Base-by-base conservation (phyloP, 2,329 filamentous ascomycete genomes). In the Keithomyces neogunnii region DNA sequence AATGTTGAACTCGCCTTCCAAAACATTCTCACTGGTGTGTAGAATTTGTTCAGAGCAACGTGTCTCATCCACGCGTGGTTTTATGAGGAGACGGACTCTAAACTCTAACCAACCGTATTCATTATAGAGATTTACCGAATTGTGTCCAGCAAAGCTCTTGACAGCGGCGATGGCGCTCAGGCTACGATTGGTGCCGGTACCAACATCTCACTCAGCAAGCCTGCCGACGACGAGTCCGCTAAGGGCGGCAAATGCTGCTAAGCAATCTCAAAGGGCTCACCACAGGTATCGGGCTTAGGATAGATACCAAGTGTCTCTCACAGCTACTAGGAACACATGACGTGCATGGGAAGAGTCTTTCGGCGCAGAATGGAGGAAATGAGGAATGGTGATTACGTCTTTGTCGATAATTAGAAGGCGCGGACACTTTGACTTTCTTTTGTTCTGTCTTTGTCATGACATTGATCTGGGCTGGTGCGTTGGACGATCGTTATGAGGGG, bases 1-100 rank as follows among this genome's bases (percentile, higher is more conserved):
- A 99, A 99, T 68, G 93, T 99, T 60, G 93, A 99, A 76, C 84
- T 97, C 66, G 93, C 93, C 55, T 97, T 99, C 82, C 92, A 99
- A 76, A 97, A 97, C 74, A 99, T 99, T 68, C 79, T 99, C 69
- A 99, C 93, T 67, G 92, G 92, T 96, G 80, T 56, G 81, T 70
- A 19, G 28, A 47, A 49, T 19, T 51, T 30, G 36, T 32, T 40
- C 30, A 7, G 32, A 6, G 33, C 36, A 19, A 19, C 19, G 19
- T 7, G 4, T n/a, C 3, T 19, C n/a, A 39, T 40, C 3, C 40
- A 29, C 2, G n/a, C 28, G 38, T 26, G 39, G 38, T 26, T 40
- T 6, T 3, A 19, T 26, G 38, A 19, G 19, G 19, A 19, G 19
- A 19, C 19, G 19, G 19, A 19, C 19, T 9, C n/a, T 26, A 4